phyloP scores from a whole-genome alignment of 768 basidiomycete genomes.

The Hysterangium stoloniferum region DNA sequence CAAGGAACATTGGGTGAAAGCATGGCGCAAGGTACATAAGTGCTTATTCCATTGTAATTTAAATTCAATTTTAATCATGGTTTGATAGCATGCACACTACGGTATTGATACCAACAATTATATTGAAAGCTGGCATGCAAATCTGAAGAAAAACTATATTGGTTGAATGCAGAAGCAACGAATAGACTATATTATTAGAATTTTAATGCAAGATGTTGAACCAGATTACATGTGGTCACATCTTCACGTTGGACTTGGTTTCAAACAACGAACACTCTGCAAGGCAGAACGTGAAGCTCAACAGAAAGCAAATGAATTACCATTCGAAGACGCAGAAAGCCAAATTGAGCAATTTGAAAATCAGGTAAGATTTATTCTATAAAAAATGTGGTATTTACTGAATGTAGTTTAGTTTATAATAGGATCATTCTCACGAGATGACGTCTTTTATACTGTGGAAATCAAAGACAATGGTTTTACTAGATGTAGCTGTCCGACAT shows the following conservation, averaged over 20 bases:
- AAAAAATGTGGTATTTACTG: too few relatives aligned
- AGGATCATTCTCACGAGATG: too few relatives aligned
- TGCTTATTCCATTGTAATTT: too few relatives aligned
- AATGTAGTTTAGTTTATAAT: too few relatives aligned
- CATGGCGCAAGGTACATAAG: too few relatives aligned
- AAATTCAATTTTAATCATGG: too few relatives aligned
- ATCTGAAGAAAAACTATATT: background rate
- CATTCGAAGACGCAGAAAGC: background rate
- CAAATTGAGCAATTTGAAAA: too few relatives aligned
- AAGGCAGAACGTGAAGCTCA: background rate
- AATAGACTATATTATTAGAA: background rate
- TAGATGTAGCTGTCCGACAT: too few relatives aligned
- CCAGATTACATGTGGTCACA: conserved; percentile 7
- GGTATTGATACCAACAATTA: conserved; percentile 8
- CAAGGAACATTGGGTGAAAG: too few relatives aligned
- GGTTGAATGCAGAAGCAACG: background rate
- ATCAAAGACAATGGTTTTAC: too few relatives aligned
- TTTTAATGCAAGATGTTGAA: conserved; percentile 2
- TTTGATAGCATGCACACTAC: conserved; percentile 9
- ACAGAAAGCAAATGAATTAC: background rate
- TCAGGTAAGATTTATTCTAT: too few relatives aligned
- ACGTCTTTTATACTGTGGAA: too few relatives aligned
- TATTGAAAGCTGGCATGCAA: conserved; percentile 3
- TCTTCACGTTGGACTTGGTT: conserved; percentile 3
- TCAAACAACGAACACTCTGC: background rate